Conservation (phyloP, 192 early-diverging fungal species). For the Coemansia sp. region DNA sequence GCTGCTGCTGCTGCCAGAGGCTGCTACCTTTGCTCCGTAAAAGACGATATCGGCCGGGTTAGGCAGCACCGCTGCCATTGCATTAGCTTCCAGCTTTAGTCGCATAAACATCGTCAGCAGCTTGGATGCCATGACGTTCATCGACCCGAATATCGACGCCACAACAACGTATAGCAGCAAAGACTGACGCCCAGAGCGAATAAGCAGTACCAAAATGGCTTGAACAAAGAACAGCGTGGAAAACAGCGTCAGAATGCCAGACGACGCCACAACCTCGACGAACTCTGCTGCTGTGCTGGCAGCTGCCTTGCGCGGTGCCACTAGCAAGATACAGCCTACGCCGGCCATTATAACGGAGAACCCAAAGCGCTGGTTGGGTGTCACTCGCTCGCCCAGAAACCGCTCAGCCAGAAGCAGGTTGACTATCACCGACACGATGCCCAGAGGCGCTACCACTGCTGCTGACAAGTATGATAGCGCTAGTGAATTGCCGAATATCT, state of each 20-base stretch:
- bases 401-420: slow-evolving; percentile 48
- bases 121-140: slow-evolving; percentile 56
- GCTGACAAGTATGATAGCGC: slow-evolving; percentile 55
- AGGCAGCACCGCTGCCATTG: slow-evolving; percentile 12
- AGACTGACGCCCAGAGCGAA: slow-evolving; percentile 28
- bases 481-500: slow-evolving; percentile 51
- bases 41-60: slow-evolving; percentile 46
- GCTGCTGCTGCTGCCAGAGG: background rate
- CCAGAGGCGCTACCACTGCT: slow-evolving; percentile 51
- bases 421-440: slow-evolving; percentile 49
- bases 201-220: slow-evolving; percentile 28
- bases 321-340: slow-evolving; percentile 44
- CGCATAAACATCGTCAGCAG: slow-evolving; percentile 51
- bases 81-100: slow-evolving; percentile 22
- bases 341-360: slow-evolving; percentile 45
- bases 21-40: slow-evolving; percentile 32
- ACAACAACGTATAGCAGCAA: slow-evolving; percentile 44
- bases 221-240: slow-evolving; percentile 21
- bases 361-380: slow-evolving; percentile 47
- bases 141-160: slow-evolving; percentile 48
- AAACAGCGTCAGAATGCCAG: slow-evolving; percentile 39
- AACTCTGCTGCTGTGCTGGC: slow-evolving; percentile 39
- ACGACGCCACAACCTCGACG: slow-evolving; percentile 35
- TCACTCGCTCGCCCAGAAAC: slow-evolving; percentile 51
- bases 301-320: slow-evolving; percentile 44